Conservation (phyloP, 176 grass and related monocot species). For the Canna indica region DNA sequence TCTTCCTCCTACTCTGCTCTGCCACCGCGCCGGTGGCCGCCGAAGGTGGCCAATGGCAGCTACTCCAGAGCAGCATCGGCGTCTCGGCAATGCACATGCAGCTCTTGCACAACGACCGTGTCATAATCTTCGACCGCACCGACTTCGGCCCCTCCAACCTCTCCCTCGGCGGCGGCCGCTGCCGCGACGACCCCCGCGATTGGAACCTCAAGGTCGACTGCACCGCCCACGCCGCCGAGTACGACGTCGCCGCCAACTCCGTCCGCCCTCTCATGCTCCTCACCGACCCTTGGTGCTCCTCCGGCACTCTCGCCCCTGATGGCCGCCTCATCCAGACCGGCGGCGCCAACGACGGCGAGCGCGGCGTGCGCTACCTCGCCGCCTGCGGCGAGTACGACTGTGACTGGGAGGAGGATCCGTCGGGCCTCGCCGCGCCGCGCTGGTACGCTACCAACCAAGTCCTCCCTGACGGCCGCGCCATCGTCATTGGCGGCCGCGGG, state of each 20-base stretch:
- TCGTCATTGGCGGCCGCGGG: slow-evolving; percentile 26
- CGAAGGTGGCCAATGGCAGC: background rate
- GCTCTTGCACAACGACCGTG: background rate
- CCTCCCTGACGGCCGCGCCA: slow-evolving; percentile 25
- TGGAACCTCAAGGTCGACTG: slow-evolving; percentile 1
- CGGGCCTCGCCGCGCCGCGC: slow-evolving; percentile 8
- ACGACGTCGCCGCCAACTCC: background rate
- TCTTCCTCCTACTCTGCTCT: background rate
- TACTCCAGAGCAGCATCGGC: slow-evolving; percentile 4
- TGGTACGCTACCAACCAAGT: slow-evolving; percentile 32
- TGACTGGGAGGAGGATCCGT: slow-evolving; percentile 17
- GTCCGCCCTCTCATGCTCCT: background rate
- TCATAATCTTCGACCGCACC: slow-evolving; percentile 12
- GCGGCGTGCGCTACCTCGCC: background rate
- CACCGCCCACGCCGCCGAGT: slow-evolving; percentile 12
- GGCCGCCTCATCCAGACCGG: slow-evolving; percentile 1
- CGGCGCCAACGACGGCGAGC: slow-evolving; percentile 1
- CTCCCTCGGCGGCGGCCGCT: slow-evolving; percentile 5
- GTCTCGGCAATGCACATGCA: slow-evolving; percentile 12
- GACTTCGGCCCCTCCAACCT: slow-evolving; percentile 16
- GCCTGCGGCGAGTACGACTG: background rate
- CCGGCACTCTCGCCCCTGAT: background rate
- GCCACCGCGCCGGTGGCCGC: background rate
- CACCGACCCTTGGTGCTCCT: slow-evolving; percentile 10
- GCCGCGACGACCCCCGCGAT: slow-evolving; percentile 3